Base-by-base conservation (phyloP, 2,329 filamentous ascomycete species). In the Dothideomycetes sp. region DNA sequence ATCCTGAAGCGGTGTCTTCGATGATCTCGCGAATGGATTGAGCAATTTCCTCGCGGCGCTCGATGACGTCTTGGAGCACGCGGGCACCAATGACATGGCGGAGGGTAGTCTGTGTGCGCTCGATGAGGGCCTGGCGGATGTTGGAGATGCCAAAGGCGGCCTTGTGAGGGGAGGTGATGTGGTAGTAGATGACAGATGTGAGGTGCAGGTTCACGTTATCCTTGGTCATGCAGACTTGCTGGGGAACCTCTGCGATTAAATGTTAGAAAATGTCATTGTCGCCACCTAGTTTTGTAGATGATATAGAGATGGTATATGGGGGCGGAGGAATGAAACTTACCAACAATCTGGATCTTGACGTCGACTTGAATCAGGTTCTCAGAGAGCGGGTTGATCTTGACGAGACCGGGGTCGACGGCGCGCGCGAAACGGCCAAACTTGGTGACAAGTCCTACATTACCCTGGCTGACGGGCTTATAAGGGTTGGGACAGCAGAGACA, bases 181-280 rank as follows among this genome's bases (percentile, higher is more conserved):
- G 88, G 70, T 98, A 98, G 75, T 98, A 98, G 66, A 98, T 95
- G 59, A 98, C 91, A 4, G 85, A 94, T 35, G 88, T 96, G 50
- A 98, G 73, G 53, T 88, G 81, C 31, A 98, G 73, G 34, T 84
- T 94, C 47, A 96, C 91, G 55, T 98, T 98, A 72, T 98, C 91
- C 69, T 96, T 96, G 61, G 91, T 98, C 88, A 98, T 98, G 72
- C 91, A 96, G 46, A 89, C 79, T 65, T 98, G 91, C 65, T 88
- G 79, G 14, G 89, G 89, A 17, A 98, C 91, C 70, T 98, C 82
- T 64, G 52, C 31, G 14, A n/a, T n/a, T n/a, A n/a, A n/a, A 33
- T 33, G 9, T n/a, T n/a, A n/a, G n/a, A n/a, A n/a, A n/a, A n/a
- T n/a, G n/a, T n/a, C n/a, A n/a, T n/a, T n/a, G n/a, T n/a, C n/a